Evolutionary conservation across 1,284 basidiomycete genomes (phyloP).

Genomic region (Trametes polyzona): DNA sequence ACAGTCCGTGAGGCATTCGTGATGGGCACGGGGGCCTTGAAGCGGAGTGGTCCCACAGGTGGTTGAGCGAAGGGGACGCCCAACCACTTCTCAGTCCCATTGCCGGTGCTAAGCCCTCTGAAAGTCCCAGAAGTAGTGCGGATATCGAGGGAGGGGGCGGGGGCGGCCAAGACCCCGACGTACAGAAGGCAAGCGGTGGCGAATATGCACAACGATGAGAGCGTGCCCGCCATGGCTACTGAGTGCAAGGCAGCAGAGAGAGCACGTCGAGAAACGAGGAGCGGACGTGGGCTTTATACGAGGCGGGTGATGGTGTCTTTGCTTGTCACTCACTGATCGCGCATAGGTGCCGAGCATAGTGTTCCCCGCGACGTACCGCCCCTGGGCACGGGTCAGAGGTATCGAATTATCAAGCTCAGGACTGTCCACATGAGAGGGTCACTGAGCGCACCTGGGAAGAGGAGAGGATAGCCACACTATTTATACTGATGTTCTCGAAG

Average conservation of each 20-base stretch:
- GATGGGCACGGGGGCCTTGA: conserved; percentile 63
- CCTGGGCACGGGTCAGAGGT: not conserved
- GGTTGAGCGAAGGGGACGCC: conserved; percentile 72
- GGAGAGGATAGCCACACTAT: not conserved
- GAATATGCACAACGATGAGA: not conserved
- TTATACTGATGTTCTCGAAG: conserved; percentile 1
- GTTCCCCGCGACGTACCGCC: not conserved
- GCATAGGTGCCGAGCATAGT: not conserved
- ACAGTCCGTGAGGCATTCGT: conserved; percentile 35
- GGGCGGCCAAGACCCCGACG: not conserved
- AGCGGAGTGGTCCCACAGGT: conserved; percentile 56
- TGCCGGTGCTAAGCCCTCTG: conserved; percentile 43
- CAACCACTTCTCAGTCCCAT: conserved; percentile 55
- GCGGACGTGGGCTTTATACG: not conserved
- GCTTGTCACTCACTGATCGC: not conserved
- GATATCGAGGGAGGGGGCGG: conserved; percentile 33
- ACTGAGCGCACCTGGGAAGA: conserved; percentile 3
- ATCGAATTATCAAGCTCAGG: not conserved
- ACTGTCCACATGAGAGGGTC: conserved; percentile 8
- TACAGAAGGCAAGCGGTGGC: not conserved
- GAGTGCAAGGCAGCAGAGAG: not conserved
- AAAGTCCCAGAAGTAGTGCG: conserved; percentile 49
- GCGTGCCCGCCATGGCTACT: not conserved
- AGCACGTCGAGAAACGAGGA: not conserved
- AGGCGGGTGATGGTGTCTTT: no score